These are phyloP conservation scores for Cytospora mali DNA, from an alignment of 2,329 filamentous ascomycete genomes.

Conservation along the genomic window DNA sequence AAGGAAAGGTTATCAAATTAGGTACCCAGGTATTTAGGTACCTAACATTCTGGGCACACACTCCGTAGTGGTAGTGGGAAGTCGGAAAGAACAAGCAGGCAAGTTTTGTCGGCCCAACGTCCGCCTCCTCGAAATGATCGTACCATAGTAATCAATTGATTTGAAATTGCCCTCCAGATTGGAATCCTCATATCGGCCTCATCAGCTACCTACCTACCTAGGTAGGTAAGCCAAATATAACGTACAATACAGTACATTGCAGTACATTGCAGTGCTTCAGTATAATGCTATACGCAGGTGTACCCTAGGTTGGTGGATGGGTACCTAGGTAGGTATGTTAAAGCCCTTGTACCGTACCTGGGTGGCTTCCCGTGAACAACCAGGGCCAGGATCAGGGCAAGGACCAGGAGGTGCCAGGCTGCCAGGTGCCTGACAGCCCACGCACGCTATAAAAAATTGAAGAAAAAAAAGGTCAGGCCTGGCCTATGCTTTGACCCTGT, in stretches of 20 bases:
- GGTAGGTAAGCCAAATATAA: too few relatives aligned
- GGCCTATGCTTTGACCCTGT: background rate
- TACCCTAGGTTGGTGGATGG: background rate
- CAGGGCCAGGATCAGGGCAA: conserved; percentile 5
- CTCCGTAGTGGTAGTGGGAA: too few relatives aligned
- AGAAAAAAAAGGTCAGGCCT: conserved; percentile 2
- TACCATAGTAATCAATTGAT: background rate
- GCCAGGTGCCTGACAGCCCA: conserved; percentile 11
- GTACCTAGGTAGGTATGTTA: background rate
- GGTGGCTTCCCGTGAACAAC: conserved; percentile 4
- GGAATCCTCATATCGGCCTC: background rate
- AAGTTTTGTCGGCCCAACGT: background rate
- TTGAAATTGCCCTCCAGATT: background rate
- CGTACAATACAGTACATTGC: background rate
- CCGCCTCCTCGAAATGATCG: background rate
- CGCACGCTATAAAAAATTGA: too few relatives aligned
- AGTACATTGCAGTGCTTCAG: too few relatives aligned
- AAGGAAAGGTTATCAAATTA: too few relatives aligned
- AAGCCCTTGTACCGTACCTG: background rate
- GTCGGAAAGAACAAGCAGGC: background rate
- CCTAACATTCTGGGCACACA: too few relatives aligned
- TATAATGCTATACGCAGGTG: background rate
- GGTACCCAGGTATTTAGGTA: too few relatives aligned
- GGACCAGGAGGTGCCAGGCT: conserved; percentile 6
- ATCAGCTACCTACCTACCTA: background rate